Evolutionary conservation across 106 monocot species (phyloP), one percentile per base, ranked within the genome.

Genomic region (Allium fistulosum): DNA sequence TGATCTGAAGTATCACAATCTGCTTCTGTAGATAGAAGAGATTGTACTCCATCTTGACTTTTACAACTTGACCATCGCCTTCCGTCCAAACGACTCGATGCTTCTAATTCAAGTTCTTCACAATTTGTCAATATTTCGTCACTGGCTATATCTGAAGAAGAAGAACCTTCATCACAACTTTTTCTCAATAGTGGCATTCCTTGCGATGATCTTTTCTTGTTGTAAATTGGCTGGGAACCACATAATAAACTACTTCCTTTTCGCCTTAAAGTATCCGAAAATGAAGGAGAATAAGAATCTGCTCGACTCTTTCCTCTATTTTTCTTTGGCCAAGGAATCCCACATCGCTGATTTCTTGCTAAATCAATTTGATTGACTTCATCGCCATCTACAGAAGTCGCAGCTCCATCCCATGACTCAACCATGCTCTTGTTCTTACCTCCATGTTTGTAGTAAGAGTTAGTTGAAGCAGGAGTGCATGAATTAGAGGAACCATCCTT

Each of bases 71-170:
- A 95, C 91, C 95, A 95, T 77, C 85, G 81, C 49, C 75, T 79
- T 62, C 95, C 95, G 78, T 95, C 95, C 58, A 95, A 74, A 26
- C 94, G 76, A 66, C 88, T 95, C 47, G 78, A 70, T 46, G 82
- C 88, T 66, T 97, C 92, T 76, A 97, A 75, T 60, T 97, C 87
- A 80, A 97, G 84, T 72, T 92, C 97, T 52, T 78, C 97, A 58
- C 82, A 79, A 63, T 89, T 92, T 70, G 76, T 89, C 17, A 87
- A 89, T 17, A 81, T 59, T 14, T 87, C 89, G 76, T 97, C 92
- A 65, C 84, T 92, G 10, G 76, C 71, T 17, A 79, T 73, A 71
- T 87, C 90, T 10, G 62, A 67, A 46, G 74, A 83, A 26, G 88
- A 89, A 66, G 67, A 49, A 58, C 78, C 92, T 51, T 15, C 69